A percentile compares a stretch with the other conserved stretches of the same genome.
phyloP scores from a whole-genome alignment of 768 basidiomycete species.

The Brasilioporus rufonigricans region DNA sequence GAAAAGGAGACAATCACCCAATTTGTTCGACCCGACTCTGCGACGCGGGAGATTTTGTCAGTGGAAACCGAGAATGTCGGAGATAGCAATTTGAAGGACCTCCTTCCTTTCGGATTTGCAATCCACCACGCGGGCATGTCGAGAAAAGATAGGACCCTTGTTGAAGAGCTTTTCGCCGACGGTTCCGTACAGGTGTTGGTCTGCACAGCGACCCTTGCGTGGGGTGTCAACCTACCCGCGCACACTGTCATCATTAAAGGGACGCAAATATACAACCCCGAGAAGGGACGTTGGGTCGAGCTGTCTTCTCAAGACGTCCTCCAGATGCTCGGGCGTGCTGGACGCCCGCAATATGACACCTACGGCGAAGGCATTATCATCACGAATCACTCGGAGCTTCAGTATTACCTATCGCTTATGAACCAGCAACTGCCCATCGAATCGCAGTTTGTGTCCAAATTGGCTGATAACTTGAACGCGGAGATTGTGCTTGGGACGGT shows the following conservation, averaged over 20 bases:
- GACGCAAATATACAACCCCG: constrained; percentile 99
- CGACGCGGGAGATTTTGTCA: constrained; percentile 84
- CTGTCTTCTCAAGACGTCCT: constrained; percentile 93
- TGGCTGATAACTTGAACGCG: constrained; percentile 95
- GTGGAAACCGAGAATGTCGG: constrained; percentile 81
- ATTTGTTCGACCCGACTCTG: constrained; percentile 92
- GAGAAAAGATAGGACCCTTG: constrained; percentile 82
- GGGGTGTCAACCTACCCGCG: constrained; percentile 98
- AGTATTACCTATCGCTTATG: constrained; percentile 92
- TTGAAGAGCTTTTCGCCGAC: constrained; percentile 93
- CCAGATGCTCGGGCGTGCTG: constrained; percentile 98
- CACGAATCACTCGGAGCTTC: constrained; percentile 94
- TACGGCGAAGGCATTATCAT: constrained; percentile 98
- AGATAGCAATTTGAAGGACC: constrained; percentile 80
- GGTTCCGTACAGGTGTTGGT: constrained; percentile 92
- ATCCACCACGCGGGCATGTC: constrained; percentile 99
- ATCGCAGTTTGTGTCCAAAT: constrained; percentile 85
- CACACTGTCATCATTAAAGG: constrained; percentile 99
- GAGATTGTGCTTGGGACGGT: constrained; percentile 96
- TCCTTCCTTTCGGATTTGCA: constrained; percentile 94
- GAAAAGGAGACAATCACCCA: constrained; percentile 96
- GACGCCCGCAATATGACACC: constrained; percentile 95
- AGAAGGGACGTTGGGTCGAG: constrained; percentile 97
- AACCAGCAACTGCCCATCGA: constrained; percentile 99
- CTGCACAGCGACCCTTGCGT: constrained; percentile 96